phyloP scores from a whole-genome alignment of 1,284 basidiomycete species.

The Tilletiopsis washingtonensis region DNA sequence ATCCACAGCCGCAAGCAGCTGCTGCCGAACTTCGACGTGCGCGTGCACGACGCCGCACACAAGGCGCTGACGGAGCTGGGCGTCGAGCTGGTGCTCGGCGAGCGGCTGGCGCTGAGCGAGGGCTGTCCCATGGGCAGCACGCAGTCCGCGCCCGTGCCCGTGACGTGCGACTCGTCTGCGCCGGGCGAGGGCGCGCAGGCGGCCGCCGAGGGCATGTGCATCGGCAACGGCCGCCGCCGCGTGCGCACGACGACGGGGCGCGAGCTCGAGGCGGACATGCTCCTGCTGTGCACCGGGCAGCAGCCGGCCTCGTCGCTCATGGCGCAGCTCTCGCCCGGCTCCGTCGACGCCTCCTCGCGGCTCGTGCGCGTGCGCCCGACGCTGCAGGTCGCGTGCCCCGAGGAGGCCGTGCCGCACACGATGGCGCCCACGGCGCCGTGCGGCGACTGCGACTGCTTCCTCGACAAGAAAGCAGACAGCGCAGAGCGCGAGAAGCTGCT shows the following conservation, averaged over 20 bases:
- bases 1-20: constrained; percentile 43
- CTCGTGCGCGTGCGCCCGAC: constrained; percentile 34
- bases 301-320: constrained; percentile 42
- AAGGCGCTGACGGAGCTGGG: constrained; percentile 33
- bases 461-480: constrained; percentile 35
- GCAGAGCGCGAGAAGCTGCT: neutral
- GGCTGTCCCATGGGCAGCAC: constrained; percentile 40
- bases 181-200: constrained; percentile 28
- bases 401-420: constrained; percentile 31
- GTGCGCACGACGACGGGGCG: constrained; percentile 41
- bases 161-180: constrained; percentile 1
- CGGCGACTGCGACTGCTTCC: constrained; percentile 46
- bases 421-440: constrained; percentile 36
- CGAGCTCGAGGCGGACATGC: constrained; percentile 37
- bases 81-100: constrained; percentile 42
- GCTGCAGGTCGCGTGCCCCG: constrained; percentile 37
- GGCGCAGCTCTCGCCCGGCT: constrained; percentile 32
- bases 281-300: constrained; percentile 45
- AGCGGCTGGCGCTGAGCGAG: constrained; percentile 38
- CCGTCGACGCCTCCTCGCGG: constrained; percentile 34
- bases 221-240: constrained; percentile 24
- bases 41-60: constrained; percentile 36
- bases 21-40: constrained; percentile 42
- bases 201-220: constrained; percentile 24
- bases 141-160: neutral